A percentile compares a stretch with the other conserved stretches of the same genome.
Conservation (phyloP, 2,329 filamentous ascomycete species). For the Alternaria brassicae region DNA sequence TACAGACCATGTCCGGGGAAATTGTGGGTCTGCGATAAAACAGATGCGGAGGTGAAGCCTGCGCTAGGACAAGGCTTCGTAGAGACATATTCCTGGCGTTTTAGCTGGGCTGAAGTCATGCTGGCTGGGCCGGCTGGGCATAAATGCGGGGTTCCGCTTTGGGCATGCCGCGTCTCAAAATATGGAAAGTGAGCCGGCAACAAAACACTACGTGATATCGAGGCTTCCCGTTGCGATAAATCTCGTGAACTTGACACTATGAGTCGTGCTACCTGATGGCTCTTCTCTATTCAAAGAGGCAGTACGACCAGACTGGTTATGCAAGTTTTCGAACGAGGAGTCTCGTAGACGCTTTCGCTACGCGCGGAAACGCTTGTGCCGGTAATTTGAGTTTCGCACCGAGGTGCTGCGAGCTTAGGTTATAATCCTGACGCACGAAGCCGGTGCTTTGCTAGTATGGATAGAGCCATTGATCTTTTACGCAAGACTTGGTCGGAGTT, state of each 20-base stretch:
- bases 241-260: neutral
- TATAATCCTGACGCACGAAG: neutral
- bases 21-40: conserved; percentile 19
- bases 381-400: neutral
- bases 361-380: neutral
- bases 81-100: neutral
- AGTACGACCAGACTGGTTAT: neutral
- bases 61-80: neutral
- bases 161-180: conserved; percentile 10
- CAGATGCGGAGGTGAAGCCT: conserved; percentile 10
- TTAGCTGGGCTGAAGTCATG: conserved; percentile 6
- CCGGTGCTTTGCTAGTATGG: neutral
- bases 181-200: conserved; percentile 5
- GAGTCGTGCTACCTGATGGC: neutral
- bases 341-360: neutral
- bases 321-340: neutral
- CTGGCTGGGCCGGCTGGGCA: conserved; percentile 11
- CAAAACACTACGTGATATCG: neutral
- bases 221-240: neutral
- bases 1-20: conserved; percentile 12
- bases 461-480: neutral
- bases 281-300: neutral
- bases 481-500: neutral
- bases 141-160: conserved; percentile 13
- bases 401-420: neutral